Evolutionary conservation across 345 rosid genomes (phyloP), one percentile per base, ranked within the genome.

Genomic region (Sonneratia caseolaris): DNA sequence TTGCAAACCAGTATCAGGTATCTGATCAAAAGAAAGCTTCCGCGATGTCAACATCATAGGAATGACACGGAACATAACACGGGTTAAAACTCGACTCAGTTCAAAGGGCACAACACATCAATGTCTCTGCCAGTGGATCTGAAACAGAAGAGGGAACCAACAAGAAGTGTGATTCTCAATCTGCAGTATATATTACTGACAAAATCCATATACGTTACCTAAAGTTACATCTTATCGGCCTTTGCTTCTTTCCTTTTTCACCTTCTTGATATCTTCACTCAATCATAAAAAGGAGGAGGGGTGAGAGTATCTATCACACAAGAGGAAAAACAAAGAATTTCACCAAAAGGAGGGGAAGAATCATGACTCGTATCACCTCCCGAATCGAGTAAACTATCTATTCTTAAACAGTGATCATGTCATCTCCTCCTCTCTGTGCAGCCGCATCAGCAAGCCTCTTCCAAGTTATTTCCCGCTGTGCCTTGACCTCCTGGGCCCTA

Each of bases 371-470:
- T 18, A 73, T 48, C 64, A 35, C 22, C 68, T 48, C 48, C 22
- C 65, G 11, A 22, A 47, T 24, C 53, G 18, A 22, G 43, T 37
- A 27, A 43, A n/a, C n/a, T 61, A 43, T 37, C 36, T 38, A n/a
- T 22, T 22, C 69, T 79, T 64, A 79, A 64, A 67, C 77, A 12
- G 78, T 76, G 68, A 78, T 48, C 83, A 80, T 82, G 65, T 77
- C 74, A 57, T 79, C 13, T 47, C 51, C 76, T 12, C 76, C 85
- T 53, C 73, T 74, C 71, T 74, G 74, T 19, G 74, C 82, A 1
- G 85, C 87, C 11, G 53, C 82, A 38, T 80, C 85, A 3, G 80
- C 83, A 64, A 84, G 77, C 70, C 76, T 80, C 81, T 76, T 84
- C 87, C 87, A 84, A 2, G 78, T 71, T 76, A 72, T 24, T 67